Evolutionary conservation across 1,284 basidiomycete genomes (phyloP), one percentile per base, ranked within the genome.

Genomic region (Tilletiopsis washingtonensis): DNA sequence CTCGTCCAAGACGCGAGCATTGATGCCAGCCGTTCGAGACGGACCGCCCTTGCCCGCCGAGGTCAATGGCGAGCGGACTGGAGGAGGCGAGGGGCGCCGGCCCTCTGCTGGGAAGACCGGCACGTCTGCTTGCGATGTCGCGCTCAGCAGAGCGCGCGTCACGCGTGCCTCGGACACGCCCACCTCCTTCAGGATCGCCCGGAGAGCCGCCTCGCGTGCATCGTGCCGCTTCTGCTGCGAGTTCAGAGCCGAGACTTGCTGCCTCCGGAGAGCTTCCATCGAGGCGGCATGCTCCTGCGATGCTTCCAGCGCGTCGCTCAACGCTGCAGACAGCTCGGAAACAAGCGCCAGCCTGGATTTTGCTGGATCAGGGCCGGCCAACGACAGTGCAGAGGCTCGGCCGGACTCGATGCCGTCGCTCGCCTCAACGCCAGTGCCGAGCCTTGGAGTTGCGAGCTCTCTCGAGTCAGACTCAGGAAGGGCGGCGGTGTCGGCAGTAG

Each of bases 31-130:
- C n/a, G n/a, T n/a, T n/a, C n/a, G n/a, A n/a, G n/a, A n/a, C n/a
- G n/a, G n/a, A n/a, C n/a, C n/a, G n/a, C n/a, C n/a, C n/a, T n/a
- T n/a, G n/a, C n/a, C n/a, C n/a, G n/a, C n/a, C n/a, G n/a, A n/a
- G n/a, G n/a, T n/a, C n/a, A n/a, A n/a, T n/a, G n/a, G n/a, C n/a
- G n/a, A n/a, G n/a, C n/a, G n/a, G n/a, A n/a, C n/a, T n/a, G n/a
- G n/a, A n/a, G n/a, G n/a, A n/a, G n/a, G n/a, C n/a, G n/a, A n/a
- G n/a, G n/a, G n/a, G n/a, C n/a, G n/a, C n/a, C n/a, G n/a, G n/a
- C n/a, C n/a, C n/a, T n/a, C n/a, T n/a, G n/a, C n/a, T n/a, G n/a
- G 4, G 25, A 47, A 43, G 15, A 42, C 40, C 4, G 46, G 46
- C 14, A 47, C 26, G 12, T 47, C 38, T n/a, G 46, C 17, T 29